Conservation (phyloP, 2,329 filamentous ascomycete species). For the Aspergillus sp. region DNA sequence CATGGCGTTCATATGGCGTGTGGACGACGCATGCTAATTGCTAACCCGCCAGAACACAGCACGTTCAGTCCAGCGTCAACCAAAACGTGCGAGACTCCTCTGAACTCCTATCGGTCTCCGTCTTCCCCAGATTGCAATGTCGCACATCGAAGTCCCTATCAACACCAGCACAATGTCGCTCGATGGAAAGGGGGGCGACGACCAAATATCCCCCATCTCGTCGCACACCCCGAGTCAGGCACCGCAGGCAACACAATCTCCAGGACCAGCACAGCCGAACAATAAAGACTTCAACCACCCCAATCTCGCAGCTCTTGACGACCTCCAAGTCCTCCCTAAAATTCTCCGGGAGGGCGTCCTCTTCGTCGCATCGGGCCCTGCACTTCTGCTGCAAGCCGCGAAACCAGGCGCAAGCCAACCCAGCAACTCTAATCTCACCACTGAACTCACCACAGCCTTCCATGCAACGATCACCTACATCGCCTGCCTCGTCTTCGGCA, state of each 20-base stretch:
- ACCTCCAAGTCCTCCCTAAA: slow-evolving; percentile 35
- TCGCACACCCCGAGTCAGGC: not conserved
- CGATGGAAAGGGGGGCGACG: slow-evolving; percentile 12
- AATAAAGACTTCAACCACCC: slow-evolving; percentile 13
- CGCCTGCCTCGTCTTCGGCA: slow-evolving; percentile 36
- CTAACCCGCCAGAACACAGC: not conserved
- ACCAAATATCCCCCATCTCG: slow-evolving; percentile 17
- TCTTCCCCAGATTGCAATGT: not conserved
- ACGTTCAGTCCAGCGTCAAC: not conserved
- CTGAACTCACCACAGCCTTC: slow-evolving; percentile 29
- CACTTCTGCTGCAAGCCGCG: slow-evolving; percentile 36
- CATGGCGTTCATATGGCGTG: not conserved
- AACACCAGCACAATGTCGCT: slow-evolving; percentile 2
- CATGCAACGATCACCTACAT: slow-evolving; percentile 34
- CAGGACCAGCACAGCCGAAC: not conserved
- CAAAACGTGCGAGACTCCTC: too few relatives aligned
- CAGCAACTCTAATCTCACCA: slow-evolving; percentile 19
- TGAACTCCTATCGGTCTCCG: too few relatives aligned
- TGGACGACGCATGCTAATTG: not conserved
- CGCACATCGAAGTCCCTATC: not conserved
- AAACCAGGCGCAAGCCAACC: slow-evolving; percentile 20
- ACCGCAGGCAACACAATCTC: not conserved
- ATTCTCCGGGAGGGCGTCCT: slow-evolving; percentile 38
- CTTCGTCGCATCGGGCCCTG: slow-evolving; percentile 35
- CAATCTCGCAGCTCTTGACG: slow-evolving; percentile 30